Percentiles rank a stretch among this genome's conserved stretches.
These are phyloP conservation scores for Ceratocystis ficicola DNA, from an alignment of 2,329 filamentous ascomycete genomes.

Conservation along the genomic window DNA sequence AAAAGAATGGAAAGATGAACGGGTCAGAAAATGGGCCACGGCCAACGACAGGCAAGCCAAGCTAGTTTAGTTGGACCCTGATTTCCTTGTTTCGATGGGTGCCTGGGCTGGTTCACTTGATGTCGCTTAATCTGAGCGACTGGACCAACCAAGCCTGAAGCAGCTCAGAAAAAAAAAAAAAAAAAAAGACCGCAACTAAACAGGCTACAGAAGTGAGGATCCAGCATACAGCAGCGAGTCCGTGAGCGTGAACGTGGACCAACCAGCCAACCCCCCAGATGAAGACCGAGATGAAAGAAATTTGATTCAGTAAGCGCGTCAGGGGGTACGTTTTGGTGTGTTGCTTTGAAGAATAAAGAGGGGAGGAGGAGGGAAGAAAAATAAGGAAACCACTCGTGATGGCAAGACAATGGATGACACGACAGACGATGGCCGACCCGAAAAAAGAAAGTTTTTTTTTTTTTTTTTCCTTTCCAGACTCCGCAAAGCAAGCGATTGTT, in stretches of 20 bases:
- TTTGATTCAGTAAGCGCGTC: background rate
- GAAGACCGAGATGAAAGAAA: conserved; percentile 9
- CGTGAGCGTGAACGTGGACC: background rate
- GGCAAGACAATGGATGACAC: background rate
- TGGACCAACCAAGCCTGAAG: background rate
- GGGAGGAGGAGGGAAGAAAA: background rate
- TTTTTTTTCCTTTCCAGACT: background rate
- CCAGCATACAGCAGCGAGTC: background rate
- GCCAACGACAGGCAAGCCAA: background rate
- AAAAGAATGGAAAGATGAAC: background rate
- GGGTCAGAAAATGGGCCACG: background rate
- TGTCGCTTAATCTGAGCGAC: conserved; percentile 4
- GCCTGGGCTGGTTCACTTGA: background rate
- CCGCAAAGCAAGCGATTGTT: background rate
- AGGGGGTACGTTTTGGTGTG: background rate
- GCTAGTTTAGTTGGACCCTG: background rate
- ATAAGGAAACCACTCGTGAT: background rate
- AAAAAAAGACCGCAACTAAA: background rate
- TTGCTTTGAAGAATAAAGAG: background rate
- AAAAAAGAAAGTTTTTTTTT: background rate
- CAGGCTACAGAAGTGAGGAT: conserved; percentile 9
- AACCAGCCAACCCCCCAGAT: background rate
- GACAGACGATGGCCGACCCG: background rate
- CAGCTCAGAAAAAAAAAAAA: too few relatives aligned
- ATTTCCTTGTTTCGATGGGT: background rate